These are phyloP conservation scores for Pyricularia sp. DNA, from an alignment of 2,329 filamentous ascomycete species.

Conservation along the genomic window DNA sequence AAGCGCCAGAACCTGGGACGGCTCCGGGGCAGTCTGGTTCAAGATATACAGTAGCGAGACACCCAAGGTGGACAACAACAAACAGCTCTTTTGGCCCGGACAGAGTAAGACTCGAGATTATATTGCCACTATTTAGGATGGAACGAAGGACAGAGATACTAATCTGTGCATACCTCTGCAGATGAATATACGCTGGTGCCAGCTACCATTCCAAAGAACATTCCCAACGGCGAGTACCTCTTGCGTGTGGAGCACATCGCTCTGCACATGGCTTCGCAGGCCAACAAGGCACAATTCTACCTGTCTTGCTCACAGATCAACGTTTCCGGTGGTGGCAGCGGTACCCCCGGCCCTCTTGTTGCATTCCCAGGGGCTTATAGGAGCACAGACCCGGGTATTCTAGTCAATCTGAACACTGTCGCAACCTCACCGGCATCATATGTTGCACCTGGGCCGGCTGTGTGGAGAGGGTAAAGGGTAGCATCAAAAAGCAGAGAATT, in stretches of 20 bases:
- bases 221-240: conserved; percentile 24
- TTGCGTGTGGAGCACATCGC: conserved; percentile 27
- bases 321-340: conserved; percentile 22
- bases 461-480: conserved; percentile 12
- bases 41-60: conserved; percentile 22
- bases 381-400: conserved; percentile 18
- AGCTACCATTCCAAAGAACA: conserved; percentile 20
- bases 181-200: conserved; percentile 19
- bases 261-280: conserved; percentile 21
- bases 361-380: conserved; percentile 20
- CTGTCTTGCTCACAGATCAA: conserved; percentile 24
- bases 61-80: conserved; percentile 31
- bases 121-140: background rate
- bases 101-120: conserved; percentile 15
- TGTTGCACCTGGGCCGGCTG: conserved; percentile 21
- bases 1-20: conserved; percentile 21
- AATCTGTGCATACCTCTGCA: background rate
- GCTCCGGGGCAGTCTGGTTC: conserved; percentile 24
- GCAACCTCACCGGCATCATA: conserved; percentile 17
- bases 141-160: background rate
- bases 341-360: conserved; percentile 17
- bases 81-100: conserved; percentile 28
- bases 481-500: background rate
- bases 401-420: conserved; percentile 17
- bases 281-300: conserved; percentile 25